These are phyloP conservation scores for Casuarina equisetifolia DNA, from an alignment of 306 rosid species.

Conservation along the genomic window DNA sequence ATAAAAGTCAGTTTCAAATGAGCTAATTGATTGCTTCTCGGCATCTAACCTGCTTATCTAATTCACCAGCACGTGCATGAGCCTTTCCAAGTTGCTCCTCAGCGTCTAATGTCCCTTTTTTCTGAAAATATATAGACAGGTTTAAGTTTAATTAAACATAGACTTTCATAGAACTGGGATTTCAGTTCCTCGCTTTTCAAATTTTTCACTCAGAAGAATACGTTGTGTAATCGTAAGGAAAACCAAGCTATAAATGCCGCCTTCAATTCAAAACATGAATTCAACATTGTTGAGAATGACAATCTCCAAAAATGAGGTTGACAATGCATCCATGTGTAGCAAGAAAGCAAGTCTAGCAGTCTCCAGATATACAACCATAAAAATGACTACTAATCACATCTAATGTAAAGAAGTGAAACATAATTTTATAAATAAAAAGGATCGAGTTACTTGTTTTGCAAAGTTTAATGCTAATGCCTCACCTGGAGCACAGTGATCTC, in stretches of 20 bases:
- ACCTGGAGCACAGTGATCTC: slow-evolving; percentile 86
- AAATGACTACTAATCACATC: slow-evolving; percentile 6
- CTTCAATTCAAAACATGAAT: neutral
- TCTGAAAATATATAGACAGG: slow-evolving; percentile 34
- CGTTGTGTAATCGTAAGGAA: neutral
- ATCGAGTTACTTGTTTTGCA: neutral
- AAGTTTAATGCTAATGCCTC: slow-evolving; percentile 16
- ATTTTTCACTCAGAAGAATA: neutral
- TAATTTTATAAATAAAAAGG: neutral
- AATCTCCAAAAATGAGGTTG: neutral
- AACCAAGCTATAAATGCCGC: neutral
- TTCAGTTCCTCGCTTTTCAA: neutral
- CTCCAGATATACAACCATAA: neutral
- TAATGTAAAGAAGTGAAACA: neutral
- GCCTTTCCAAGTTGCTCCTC: slow-evolving; percentile 79
- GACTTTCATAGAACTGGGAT: neutral
- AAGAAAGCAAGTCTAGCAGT: no score
- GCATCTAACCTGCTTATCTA: slow-evolving; percentile 72
- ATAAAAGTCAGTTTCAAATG: neutral
- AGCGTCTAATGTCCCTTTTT: slow-evolving; percentile 57
- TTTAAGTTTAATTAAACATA: neutral
- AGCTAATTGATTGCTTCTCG: slow-evolving; percentile 14
- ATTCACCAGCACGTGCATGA: slow-evolving; percentile 81
- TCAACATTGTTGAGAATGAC: neutral
- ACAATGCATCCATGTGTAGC: neutral